Evolutionary conservation across 257 asterid species (phyloP).

Genomic region (Solanum paucissectum): DNA sequence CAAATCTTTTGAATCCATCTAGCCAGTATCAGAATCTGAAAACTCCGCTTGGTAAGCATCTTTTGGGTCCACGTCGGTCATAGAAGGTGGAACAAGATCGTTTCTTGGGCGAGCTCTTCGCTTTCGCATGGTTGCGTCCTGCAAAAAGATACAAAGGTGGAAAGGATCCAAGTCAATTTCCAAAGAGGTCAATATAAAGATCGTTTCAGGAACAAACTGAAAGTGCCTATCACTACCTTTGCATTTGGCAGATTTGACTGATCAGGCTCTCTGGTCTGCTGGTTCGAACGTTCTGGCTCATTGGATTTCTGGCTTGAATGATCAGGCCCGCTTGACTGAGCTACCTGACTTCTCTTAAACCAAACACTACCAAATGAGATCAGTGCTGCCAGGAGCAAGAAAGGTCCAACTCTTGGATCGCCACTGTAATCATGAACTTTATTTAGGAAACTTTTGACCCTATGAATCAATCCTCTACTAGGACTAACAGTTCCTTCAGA

Average conservation of each 20-base stretch:
- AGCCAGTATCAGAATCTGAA: constrained; percentile 66
- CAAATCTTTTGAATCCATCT: neutral
- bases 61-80: constrained; percentile 57
- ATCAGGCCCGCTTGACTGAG: constrained; percentile 18
- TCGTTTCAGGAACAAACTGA: neutral
- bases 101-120: constrained; percentile 31
- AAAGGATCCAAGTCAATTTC: neutral
- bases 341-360: constrained; percentile 48
- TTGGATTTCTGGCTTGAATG: constrained; percentile 24
- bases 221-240: neutral
- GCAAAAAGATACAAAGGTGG: neutral
- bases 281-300: neutral
- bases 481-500: constrained; percentile 38
- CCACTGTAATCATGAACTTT: constrained; percentile 31
- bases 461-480: constrained; percentile 31
- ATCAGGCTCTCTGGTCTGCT: constrained; percentile 15
- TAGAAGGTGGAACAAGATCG: constrained; percentile 60
- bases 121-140: constrained; percentile 35
- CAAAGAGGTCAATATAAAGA: neutral
- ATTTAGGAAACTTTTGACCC: constrained; percentile 21
- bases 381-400: constrained; percentile 65
- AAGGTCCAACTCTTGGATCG: constrained; percentile 91
- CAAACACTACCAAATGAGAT: constrained; percentile 61
- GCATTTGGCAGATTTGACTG: constrained; percentile 25
- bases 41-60: constrained; percentile 47